These are phyloP conservation scores for Camelina laxa DNA, from an alignment of 345 rosid genomes.

Conservation along the genomic window DNA sequence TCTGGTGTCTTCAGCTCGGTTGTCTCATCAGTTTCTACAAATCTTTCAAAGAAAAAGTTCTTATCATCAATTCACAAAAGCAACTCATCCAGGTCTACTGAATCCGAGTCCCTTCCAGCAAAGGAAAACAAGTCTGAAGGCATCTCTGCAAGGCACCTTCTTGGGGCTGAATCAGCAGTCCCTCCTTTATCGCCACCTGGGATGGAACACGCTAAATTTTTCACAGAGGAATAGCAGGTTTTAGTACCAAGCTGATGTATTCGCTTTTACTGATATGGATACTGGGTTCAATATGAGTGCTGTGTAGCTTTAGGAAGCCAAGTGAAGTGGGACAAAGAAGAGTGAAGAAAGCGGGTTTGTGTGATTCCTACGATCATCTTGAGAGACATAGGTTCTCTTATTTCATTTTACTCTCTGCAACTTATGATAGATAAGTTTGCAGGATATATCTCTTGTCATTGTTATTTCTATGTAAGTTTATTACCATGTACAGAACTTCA, in stretches of 20 bases:
- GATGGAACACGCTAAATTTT: constrained; percentile 39
- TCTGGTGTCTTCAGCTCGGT: constrained; percentile 82
- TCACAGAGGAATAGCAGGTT: constrained; percentile 36
- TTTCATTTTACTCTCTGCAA: constrained; percentile 31
- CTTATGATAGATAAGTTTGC: constrained; percentile 31
- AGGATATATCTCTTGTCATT: constrained; percentile 14
- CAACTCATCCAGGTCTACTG: constrained; percentile 59
- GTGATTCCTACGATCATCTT: constrained; percentile 24
- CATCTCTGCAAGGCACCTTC: constrained; percentile 60
- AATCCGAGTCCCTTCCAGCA: constrained; percentile 58
- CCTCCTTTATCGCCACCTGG: constrained; percentile 88
- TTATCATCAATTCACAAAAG: constrained; percentile 51
- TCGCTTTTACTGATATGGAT: constrained; percentile 18
- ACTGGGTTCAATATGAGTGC: constrained; percentile 6
- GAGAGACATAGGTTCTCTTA: constrained; percentile 5
- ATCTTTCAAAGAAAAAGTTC: constrained; percentile 62
- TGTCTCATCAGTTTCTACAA: constrained; percentile 60
- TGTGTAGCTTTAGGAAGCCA: constrained; percentile 39
- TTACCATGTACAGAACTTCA: constrained; percentile 31
- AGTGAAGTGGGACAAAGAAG: constrained; percentile 26
- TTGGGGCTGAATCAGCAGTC: constrained; percentile 58
- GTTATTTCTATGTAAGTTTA: constrained; percentile 34
- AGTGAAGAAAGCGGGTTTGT: constrained; percentile 25
- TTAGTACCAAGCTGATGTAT: background rate
- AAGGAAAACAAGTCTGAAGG: constrained; percentile 51